Conservation (phyloP, 2,329 filamentous ascomycete genomes). For the Tolypocladium pustulatum region DNA sequence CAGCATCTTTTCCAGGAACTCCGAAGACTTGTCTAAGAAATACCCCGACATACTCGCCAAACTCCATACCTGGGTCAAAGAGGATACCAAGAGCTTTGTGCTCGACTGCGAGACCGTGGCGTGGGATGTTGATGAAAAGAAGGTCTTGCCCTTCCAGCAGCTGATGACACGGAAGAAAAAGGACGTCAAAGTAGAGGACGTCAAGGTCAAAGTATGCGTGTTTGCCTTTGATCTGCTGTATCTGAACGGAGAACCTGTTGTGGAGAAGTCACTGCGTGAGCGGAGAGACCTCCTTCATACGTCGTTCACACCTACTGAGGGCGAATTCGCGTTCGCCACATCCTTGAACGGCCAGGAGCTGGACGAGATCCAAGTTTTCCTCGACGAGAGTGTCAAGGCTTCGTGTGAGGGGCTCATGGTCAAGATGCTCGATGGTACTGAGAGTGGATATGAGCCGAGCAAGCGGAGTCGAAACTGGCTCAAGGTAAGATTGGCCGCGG, state of each 20-base stretch:
- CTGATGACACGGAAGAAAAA: constrained; percentile 97
- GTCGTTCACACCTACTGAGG: constrained; percentile 69
- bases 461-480: constrained; percentile 97
- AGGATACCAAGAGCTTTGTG: constrained; percentile 86
- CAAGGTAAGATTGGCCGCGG: constrained; percentile 47
- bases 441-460: constrained; percentile 91
- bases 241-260: constrained; percentile 80
- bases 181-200: constrained; percentile 89
- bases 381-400: constrained; percentile 91
- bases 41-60: constrained; percentile 93
- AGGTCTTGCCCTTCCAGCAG: constrained; percentile 93
- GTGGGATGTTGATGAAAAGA: constrained; percentile 92
- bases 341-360: constrained; percentile 79
- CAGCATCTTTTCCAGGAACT: constrained; percentile 95
- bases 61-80: constrained; percentile 79
- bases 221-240: constrained; percentile 95
- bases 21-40: constrained; percentile 92
- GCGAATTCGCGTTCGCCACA: constrained; percentile 85
- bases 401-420: constrained; percentile 98
- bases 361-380: constrained; percentile 83
- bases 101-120: constrained; percentile 97
- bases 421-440: constrained; percentile 91
- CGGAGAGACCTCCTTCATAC: constrained; percentile 63
- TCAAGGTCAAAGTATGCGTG: constrained; percentile 94
- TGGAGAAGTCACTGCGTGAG: constrained; percentile 78